Evolutionary conservation across 225 moss, liverwort and hornwort genomes (phyloP), one percentile per base, ranked within the genome.

Genomic region (Polytrichum formosum): DNA sequence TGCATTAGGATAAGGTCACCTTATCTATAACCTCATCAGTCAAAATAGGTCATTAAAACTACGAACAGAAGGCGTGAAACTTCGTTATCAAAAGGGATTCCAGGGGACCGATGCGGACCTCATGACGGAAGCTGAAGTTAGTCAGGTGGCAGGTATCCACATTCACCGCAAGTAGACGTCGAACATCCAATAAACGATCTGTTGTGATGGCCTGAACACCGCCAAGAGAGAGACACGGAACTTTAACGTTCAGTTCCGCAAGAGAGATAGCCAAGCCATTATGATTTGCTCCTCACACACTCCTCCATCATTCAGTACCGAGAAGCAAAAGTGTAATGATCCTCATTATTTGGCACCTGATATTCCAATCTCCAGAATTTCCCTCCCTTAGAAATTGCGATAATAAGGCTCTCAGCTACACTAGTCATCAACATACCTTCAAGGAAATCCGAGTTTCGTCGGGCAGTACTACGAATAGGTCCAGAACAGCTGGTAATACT

Each of bases 91-190:
- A 16, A 16, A 46, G 37, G 13, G 13, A 46, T 13, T 46, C 46
- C 46, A 46, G 46, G 33, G 20, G 53, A 56, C 23, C 3, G 46
- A 61, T 68, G 26, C 78, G 69, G 80, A 73, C 89, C 86, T 89
- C 89, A 66, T 89, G 89, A 73, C 79, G 65, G 46, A 86, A 89
- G 8, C 84, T 86, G 61, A 76, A 83, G 79, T 86, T 89, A 27
- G 89, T 86, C 37, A 89, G 66, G 26, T 89, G 84, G 63, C 89
- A 89, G 22, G 89, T 89, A 69, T 89, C 86, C 20, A 89, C 84
- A 64, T 89, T 86, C 35, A 89, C 89, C 61, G 86, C 81, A 5
- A 89, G 86, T 62, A 89, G 73, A 53, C 89, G 81, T 61, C 89
- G 86, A 63, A 89, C 84, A 80, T 89, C 89, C 28, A 89, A 77